These are phyloP conservation scores for Pleoardoris graminearum DNA, from an alignment of 2,329 filamentous ascomycete species.

Conservation along the genomic window DNA sequence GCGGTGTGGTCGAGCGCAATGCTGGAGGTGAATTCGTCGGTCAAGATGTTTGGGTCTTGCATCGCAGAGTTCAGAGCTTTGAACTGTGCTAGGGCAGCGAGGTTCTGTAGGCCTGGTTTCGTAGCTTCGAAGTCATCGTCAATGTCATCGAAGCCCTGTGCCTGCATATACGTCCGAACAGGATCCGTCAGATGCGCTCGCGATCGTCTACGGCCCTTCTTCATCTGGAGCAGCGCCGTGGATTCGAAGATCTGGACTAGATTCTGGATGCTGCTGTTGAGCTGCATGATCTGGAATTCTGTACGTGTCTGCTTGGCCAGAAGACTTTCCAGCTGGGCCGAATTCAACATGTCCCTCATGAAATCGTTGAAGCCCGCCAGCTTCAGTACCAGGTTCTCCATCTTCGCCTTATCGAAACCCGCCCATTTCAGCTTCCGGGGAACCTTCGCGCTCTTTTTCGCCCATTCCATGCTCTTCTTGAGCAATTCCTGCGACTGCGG, in stretches of 20 bases:
- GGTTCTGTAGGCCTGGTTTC: slow-evolving; percentile 20
- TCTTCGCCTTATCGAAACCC: slow-evolving; percentile 33
- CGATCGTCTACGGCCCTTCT: slow-evolving; percentile 5
- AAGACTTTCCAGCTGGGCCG: slow-evolving; percentile 34
- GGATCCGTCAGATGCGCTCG: slow-evolving; percentile 16
- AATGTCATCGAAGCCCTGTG: slow-evolving; percentile 25
- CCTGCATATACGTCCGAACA: slow-evolving; percentile 20
- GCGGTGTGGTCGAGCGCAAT: slow-evolving; percentile 29
- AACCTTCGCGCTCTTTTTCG: slow-evolving; percentile 28
- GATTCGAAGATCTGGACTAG: slow-evolving; percentile 42
- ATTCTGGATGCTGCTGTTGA: slow-evolving; percentile 42
- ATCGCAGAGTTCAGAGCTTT: slow-evolving; percentile 44
- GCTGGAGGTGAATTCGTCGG: slow-evolving; percentile 27
- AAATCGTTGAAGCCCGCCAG: slow-evolving; percentile 43
- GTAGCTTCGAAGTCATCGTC: slow-evolving; percentile 15
- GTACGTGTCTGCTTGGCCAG: slow-evolving; percentile 37
- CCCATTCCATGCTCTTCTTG: slow-evolving; percentile 35
- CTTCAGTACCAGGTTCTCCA: slow-evolving; percentile 38
- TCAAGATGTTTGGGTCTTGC: slow-evolving; percentile 30
- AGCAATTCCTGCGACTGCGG: slow-evolving; percentile 33
- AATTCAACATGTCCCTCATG: slow-evolving; percentile 40
- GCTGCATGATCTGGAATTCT: slow-evolving; percentile 43
- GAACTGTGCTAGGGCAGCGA: slow-evolving; percentile 40
- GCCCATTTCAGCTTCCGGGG: slow-evolving; percentile 40
- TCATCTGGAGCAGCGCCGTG: slow-evolving; percentile 16